Evolutionary conservation across 2,329 filamentous ascomycete species (phyloP), one percentile per base, ranked within the genome.

Genomic region (Aureobasidium sp.): DNA sequence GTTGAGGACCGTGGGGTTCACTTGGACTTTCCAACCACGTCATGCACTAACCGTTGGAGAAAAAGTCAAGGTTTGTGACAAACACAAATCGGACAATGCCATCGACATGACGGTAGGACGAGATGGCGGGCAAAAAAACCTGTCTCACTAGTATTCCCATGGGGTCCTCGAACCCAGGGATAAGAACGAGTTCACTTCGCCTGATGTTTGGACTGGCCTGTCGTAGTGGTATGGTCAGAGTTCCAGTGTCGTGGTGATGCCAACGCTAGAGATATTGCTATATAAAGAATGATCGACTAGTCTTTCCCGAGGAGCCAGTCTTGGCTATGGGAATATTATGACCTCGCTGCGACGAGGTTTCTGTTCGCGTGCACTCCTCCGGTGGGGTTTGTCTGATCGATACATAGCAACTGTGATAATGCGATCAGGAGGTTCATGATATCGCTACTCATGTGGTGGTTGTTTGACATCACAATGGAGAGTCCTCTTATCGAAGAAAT

Each of bases 231-330:
- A 7, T 35, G 11, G 9, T n/a, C 22, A 7, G 24, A 24, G 37
- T 42, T 27, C 22, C 24, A 29, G 40, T 12, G 31, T 35, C 50
- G 39, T 33, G 35, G 52, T 56, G 52, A 44, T 44, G 50, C 14
- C 22, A 31, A 22, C 52, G 6, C 27, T 47, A n/a, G n/a, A 19
- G 9, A 42, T n/a, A 1, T 29, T 40, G 42, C 42, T 58, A 58
- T 58, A 29, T 58, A 47, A 48, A 58, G 54, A 37, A 58, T 29
- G 54, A 58, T 58, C 54, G 42, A 47, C 54, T 5, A 1, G 5
- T 19, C n/a, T 33, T 4, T 27, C 22, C 54, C 54, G 54, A 58
- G 54, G 54, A 48, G 42, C 14, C 14, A 37, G 24, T 58, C 54
- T 58, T 58, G 54, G 54, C 54, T 39, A n/a, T 37, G 5, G 24